A percentile compares a stretch with the other conserved stretches of the same genome.
Evolutionary conservation across 2,329 filamentous ascomycete genomes (phyloP).

Genomic region (Clarireedia homoeocarpa): DNA sequence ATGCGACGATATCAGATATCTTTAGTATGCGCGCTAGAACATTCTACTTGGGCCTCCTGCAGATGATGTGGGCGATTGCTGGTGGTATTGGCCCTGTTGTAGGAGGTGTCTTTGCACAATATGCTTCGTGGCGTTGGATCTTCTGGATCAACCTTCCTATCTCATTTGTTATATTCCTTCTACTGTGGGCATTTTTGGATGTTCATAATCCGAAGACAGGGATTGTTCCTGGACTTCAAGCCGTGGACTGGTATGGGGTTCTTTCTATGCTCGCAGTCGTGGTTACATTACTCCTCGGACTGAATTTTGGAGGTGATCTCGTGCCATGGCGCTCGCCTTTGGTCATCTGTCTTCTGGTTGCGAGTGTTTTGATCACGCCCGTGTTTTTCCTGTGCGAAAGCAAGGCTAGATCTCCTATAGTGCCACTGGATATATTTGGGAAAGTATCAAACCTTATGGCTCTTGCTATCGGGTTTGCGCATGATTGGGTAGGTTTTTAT

Average conservation of each 20-base stretch:
- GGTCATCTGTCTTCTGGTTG: constrained; percentile 71
- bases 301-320: constrained; percentile 70
- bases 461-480: not conserved
- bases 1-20: constrained; percentile 39
- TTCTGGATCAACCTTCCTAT: constrained; percentile 46
- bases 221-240: constrained; percentile 49
- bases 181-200: constrained; percentile 53
- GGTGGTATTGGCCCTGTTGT: constrained; percentile 48
- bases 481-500: not conserved
- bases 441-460: constrained; percentile 46
- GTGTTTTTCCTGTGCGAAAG: constrained; percentile 67
- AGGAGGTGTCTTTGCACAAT: not conserved
- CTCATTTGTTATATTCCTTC: constrained; percentile 34
- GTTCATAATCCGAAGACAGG: constrained; percentile 55
- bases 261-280: constrained; percentile 62
- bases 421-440: constrained; percentile 65
- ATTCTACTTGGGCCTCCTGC: constrained; percentile 53
- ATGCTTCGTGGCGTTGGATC: not conserved
- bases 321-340: constrained; percentile 64
- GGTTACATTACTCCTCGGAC: constrained; percentile 74
- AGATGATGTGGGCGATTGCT: constrained; percentile 54
- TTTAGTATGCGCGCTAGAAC: constrained; percentile 51
- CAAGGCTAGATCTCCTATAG: constrained; percentile 66
- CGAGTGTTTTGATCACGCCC: constrained; percentile 48
- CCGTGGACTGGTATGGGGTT: constrained; percentile 51